A percentile compares a stretch with the other conserved stretches of the same genome.
phyloP scores from a whole-genome alignment of 179 eudicot genomes.

The Heliamphora pulchella region DNA sequence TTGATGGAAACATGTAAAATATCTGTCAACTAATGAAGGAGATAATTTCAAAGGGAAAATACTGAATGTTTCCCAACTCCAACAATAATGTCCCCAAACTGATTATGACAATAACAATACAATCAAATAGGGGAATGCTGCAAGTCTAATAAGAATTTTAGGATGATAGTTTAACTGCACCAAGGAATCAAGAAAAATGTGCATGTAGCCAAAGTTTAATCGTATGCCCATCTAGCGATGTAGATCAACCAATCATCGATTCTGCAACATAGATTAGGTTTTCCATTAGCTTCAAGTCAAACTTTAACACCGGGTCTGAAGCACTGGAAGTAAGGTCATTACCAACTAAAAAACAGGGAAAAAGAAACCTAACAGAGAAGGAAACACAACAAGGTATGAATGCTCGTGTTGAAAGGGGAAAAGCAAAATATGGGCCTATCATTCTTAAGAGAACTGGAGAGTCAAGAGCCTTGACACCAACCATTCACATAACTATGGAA shows the following conservation, averaged over 20 bases:
- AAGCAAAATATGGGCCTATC: no score
- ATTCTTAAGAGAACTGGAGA: no score
- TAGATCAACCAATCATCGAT: not conserved
- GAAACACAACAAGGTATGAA: not conserved
- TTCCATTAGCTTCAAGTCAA: not conserved
- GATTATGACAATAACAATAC: not conserved
- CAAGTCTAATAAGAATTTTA: not conserved
- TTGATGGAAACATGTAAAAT: no score
- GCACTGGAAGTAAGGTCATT: not conserved
- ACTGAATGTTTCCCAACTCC: no score
- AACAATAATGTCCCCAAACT: not conserved
- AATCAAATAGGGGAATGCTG: not conserved
- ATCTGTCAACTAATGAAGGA: no score
- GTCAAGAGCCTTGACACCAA: not conserved
- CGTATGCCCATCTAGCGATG: not conserved
- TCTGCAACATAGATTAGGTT: not conserved
- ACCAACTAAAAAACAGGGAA: not conserved
- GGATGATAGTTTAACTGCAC: not conserved
- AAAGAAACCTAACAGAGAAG: not conserved
- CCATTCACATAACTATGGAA: not conserved
- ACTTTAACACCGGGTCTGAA: not conserved
- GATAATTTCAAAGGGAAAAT: no score
- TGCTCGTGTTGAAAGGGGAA: no score
- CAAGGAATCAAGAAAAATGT: not conserved
- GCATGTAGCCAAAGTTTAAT: not conserved